phyloP scores from a whole-genome alignment of 768 basidiomycete genomes.

The Pisolithus microcarpus region DNA sequence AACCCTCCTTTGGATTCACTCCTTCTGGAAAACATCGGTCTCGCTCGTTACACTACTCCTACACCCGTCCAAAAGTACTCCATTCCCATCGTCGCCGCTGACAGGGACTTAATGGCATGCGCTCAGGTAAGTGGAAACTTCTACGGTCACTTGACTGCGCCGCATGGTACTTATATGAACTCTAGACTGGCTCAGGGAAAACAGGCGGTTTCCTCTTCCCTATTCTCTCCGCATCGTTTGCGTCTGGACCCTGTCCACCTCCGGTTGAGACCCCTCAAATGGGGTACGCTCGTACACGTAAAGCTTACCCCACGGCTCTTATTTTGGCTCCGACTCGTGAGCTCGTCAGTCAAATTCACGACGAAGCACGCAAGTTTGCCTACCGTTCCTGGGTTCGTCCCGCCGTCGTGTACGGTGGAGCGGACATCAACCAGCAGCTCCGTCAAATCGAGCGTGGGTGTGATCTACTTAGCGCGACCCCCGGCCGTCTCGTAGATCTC shows the following conservation, averaged over 20 bases:
- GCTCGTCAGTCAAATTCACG: slow-evolving; percentile 98
- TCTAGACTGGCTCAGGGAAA: slow-evolving; percentile 97
- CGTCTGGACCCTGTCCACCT: slow-evolving; percentile 68
- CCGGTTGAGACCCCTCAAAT: slow-evolving; percentile 43
- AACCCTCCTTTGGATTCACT: slow-evolving; percentile 86
- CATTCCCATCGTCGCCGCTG: slow-evolving; percentile 90
- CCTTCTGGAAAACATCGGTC: slow-evolving; percentile 90
- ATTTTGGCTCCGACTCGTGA: slow-evolving; percentile 98
- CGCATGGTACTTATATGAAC: slow-evolving; percentile 11
- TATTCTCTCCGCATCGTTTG: slow-evolving; percentile 90
- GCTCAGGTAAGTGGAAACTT: slow-evolving; percentile 56
- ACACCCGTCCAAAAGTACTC: slow-evolving; percentile 99
- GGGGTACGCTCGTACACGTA: slow-evolving; percentile 65
- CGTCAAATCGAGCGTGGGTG: slow-evolving; percentile 94
- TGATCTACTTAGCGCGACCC: slow-evolving; percentile 94
- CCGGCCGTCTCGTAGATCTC: slow-evolving; percentile 94
- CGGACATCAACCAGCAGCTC: slow-evolving; percentile 94
- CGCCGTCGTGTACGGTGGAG: slow-evolving; percentile 98
- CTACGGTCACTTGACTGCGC: slow-evolving; percentile 7
- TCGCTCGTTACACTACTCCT: slow-evolving; percentile 88
- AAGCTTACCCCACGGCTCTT: slow-evolving; percentile 94
- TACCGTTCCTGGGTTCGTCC: slow-evolving; percentile 99
- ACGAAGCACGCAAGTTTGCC: slow-evolving; percentile 97
- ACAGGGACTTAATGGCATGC: slow-evolving; percentile 90
- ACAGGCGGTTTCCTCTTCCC: slow-evolving; percentile 99